Base-by-base conservation (phyloP, 345 rosid species). In the Adansonia digitata region DNA sequence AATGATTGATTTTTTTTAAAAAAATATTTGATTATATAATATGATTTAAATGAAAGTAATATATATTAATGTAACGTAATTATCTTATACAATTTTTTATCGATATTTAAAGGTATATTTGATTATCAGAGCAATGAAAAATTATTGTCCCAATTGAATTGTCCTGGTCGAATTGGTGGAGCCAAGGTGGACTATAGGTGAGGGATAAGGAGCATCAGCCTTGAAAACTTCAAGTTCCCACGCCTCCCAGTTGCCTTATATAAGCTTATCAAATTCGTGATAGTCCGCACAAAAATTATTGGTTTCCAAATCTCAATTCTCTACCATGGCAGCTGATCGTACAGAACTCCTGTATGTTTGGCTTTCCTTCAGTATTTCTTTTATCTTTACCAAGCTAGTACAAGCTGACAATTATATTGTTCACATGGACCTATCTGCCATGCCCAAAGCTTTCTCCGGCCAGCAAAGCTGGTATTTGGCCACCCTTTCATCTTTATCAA, bases 371-470 rank as follows among this genome's bases (percentile, higher is more conserved):
- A 9, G 20, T 13, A 18, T 74, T 57, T 40, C 56, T 14, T 48
- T 27, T 27, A 4, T 73, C 37, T 24, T 65, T 31, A 18, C 24
- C 26, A 52, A 40, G 12, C 51, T 67, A 13, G 84, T 63, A 9
- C 73, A 81, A 39, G 52, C 73, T 26, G 80, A 86, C 27, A 80
- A 75, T 59, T 86, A 82, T 45, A 86, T 86, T 27, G 77, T 86
- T 79, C 72, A 78, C 70, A 86, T 86, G 89, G 85, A 86, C 85
- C n/a, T 64, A 26, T 71, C 84, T 22, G 75, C 78, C 72, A 86
- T 84, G 89, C 87, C 89, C 43, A 82, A 78, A 75, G 79, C 84
- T 61, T 86, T 78, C 56, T 62, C 78, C 12, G 74, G 48, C 61
- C 80, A 79, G 69, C 87, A 84, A 2, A 59, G 31, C 65, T 84